Percentiles rank a stretch among this genome's conserved stretches.
phyloP scores from a whole-genome alignment of 116 monocot species.

The Posidonia oceanica region DNA sequence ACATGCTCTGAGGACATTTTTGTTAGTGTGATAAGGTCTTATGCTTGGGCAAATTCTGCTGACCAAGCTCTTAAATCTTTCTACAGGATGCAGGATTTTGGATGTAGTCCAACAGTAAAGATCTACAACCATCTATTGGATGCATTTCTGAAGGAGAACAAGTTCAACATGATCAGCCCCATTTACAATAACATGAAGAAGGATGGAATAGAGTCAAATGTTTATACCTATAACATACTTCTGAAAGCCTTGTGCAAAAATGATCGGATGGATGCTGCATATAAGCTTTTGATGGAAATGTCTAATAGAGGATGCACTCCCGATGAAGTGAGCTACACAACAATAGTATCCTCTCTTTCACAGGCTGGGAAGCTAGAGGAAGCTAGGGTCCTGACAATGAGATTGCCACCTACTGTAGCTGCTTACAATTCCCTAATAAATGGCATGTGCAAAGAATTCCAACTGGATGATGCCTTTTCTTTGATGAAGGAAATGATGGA shows the following conservation, averaged over 20 bases:
- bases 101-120: conserved; percentile 47
- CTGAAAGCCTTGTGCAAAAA: conserved; percentile 74
- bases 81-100: conserved; percentile 58
- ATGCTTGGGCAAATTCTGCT: conserved; percentile 25
- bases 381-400: conserved; percentile 40
- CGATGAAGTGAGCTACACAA: conserved; percentile 74
- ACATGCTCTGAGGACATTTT: conserved; percentile 44
- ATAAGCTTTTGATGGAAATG: conserved; percentile 68
- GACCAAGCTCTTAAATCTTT: conserved; percentile 70
- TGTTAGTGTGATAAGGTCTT: conserved; percentile 38
- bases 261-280: conserved; percentile 43
- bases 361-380: conserved; percentile 32
- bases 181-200: conserved; percentile 68
- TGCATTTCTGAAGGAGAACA: conserved; percentile 46
- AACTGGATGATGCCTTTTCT: conserved; percentile 34
- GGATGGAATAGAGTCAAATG: conserved; percentile 61
- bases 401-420: conserved; percentile 16
- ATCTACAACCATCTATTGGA: conserved; percentile 75
- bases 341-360: conserved; percentile 54
- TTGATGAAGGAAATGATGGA: conserved; percentile 41
- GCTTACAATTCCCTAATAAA: conserved; percentile 69
- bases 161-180: conserved; percentile 39
- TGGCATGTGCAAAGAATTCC: conserved; percentile 36
- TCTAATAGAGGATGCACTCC: conserved; percentile 48
- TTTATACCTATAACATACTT: conserved; percentile 76